Evolutionary conservation across 2,329 filamentous ascomycete species (phyloP), one percentile per base, ranked within the genome.

Genomic region (Pyricularia grisea): DNA sequence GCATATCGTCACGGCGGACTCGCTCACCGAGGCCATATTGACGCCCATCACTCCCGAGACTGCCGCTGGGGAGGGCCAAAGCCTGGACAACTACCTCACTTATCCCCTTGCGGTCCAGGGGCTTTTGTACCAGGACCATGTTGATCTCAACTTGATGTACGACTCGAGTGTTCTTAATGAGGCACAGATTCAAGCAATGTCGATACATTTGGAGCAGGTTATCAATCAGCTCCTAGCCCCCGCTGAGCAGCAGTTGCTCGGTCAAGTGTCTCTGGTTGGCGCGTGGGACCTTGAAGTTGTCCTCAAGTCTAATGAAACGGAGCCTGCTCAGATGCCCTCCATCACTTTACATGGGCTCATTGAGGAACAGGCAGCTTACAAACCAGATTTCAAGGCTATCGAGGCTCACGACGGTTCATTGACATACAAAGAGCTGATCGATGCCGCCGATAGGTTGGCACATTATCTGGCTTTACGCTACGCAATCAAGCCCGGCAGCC

Each of bases 401-500:
- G 50, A 58, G n/a, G 50, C 50, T 9, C 20, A 58, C n/a, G 50
- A 58, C 50, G 50, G 50, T 4, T 58, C 50, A 14, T 58, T 58
- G 20, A 58, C 50, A 6, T 58, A 58, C 50, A 10, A 58, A 58
- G 50, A 58, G 17, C 50, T 58, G 50, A 9, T 58, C 50, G 17
- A 20, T 23, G 50, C 50, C 50, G 50, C 50, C n/a, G 50, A 58
- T 23, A 58, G 50, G n/a, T 9, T 58, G n/a, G 50, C 50, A 7
- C 50, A 58, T 58, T 58, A 58, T 58, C 72, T 75, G 12, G 68
- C 70, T 58, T 64, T 75, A 2, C 71, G 74, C 58, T 73, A 75
- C 68, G 73, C 73, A 67, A 69, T 74, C 69, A 74, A 73, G 69
- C 73, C 74, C 14, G 70, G 70, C 12, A 70, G 71, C 68, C 72